phyloP scores from a whole-genome alignment of 345 rosid genomes.

The Psidium friedrichsthalianum region DNA sequence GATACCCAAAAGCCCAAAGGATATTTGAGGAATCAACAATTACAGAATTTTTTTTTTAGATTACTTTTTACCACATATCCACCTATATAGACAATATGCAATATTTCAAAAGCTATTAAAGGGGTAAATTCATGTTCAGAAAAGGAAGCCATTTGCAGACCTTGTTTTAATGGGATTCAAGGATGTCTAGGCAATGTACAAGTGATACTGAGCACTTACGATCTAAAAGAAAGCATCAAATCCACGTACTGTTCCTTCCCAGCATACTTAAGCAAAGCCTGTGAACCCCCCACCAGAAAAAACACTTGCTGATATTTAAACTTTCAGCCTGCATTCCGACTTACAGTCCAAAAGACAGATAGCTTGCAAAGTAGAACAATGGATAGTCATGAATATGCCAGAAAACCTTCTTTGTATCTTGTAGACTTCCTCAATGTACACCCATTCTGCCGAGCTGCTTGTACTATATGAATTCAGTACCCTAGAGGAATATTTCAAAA shows the following conservation, averaged over 20 bases:
- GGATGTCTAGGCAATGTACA: not conserved
- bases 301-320: conserved; percentile 76
- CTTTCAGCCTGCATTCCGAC: conserved; percentile 71
- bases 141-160: not conserved
- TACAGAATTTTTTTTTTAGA: not conserved
- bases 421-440: conserved; percentile 96
- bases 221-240: conserved; percentile 2
- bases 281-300: conserved; percentile 99
- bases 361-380: not conserved
- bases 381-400: not conserved
- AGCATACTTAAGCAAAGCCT: conserved; percentile 89
- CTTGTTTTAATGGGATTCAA: not conserved
- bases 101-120: not conserved
- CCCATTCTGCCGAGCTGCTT: conserved; percentile 96
- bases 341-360: not conserved
- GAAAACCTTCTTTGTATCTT: conserved; percentile 87
- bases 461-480: conserved; percentile 81
- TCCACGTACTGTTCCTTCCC: conserved; percentile 93
- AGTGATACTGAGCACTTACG: not conserved
- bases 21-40: not conserved
- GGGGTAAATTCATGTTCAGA: not conserved
- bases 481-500: conserved; percentile 27
- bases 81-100: not conserved
- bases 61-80: not conserved
- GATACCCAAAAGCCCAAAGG: not conserved